Base-by-base conservation (phyloP, 2,329 filamentous ascomycete species). In the Aschersonia sp. region DNA sequence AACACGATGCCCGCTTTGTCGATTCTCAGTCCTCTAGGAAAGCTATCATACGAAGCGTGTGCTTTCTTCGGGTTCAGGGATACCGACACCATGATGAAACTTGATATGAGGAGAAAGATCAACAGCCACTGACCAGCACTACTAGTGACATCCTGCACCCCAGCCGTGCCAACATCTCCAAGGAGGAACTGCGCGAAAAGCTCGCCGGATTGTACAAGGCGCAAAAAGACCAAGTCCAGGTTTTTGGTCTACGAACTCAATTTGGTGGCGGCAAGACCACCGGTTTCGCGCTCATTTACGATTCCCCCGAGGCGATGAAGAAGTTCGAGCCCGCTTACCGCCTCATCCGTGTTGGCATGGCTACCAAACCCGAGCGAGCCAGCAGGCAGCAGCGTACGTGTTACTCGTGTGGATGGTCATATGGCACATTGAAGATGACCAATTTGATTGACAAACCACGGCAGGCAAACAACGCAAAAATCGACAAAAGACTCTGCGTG, bases 391-490 rank as follows among this genome's bases (percentile, higher is more conserved):
- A 98, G 77, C 89, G 92, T 96, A 89, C 68, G 91, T 94, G 20
- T 20, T 20, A 20, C 20, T 20, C 20, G 20, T 20, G 20, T 20
- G 20, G 20, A 20, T 20, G 20, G 20, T 20, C 20, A 20, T 20
- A 20, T 20, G 20, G 20, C 20, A 20, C 20, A 2, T 20, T 20
- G 20, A 20, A 20, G 20, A 20, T 20, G 20, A 20, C 20, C 20
- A 20, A 20, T 20, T 30, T 31, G 38, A 40, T 58, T 61, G 50
- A 62, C 55, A 52, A 48, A 9, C 32, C 29, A 51, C 51, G 61
- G 77, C 74, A 97, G 91, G 91, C 84, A 98, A 98, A 82, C 92
- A 97, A 79, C 86, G 92, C 79, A 98, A 98, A 88, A 98, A 98
- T 87, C 83, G 91, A 73, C 82, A 86, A 75, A 97, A 98, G 89